Evolutionary conservation across 2,329 filamentous ascomycete genomes (phyloP), one percentile per base, ranked within the genome.

Genomic region (Trichophaea hybrida): DNA sequence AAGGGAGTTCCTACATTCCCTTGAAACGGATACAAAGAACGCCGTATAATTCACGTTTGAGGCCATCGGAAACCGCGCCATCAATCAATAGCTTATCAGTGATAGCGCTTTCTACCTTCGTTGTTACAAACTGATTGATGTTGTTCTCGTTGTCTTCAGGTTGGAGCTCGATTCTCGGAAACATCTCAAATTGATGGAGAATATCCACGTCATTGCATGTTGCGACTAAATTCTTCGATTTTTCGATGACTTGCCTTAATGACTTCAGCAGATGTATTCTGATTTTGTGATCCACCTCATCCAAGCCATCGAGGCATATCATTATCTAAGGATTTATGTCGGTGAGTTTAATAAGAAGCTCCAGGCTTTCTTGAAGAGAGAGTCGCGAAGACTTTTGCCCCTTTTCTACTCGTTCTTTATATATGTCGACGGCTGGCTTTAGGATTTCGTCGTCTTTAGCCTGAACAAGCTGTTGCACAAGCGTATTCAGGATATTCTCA

Each of bases 201-300:
- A 64, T 55, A 64, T 60, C 33, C 62, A 60, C 8, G 62, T 56
- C 6, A 63, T 46, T n/a, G n/a, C n/a, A n/a, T n/a, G n/a, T n/a
- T n/a, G n/a, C n/a, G n/a, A n/a, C n/a, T n/a, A n/a, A n/a, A n/a
- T 53, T 63, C 31, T 52, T 53, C 1, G 60, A 59, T 2, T 38
- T 40, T 3, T 31, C 4, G 15, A 60, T 44, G 15, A 63, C 32
- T 8, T 49, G 5, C 12, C 56, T 38, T 8, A 64, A 58, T 2
- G 49, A 34, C 4, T 37, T 8, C 2, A 64, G 34, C 6, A 64
- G 31, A 10, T 34, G 7, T 8, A 31, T 46, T 12, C 54, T 49
- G 1, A 40, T 38, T 1, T 34, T 13, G 4, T 37, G n/a, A n/a
- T 59, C 38, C 15, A 59, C 56, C n/a, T 63, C 62, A 40, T 63